Evolutionary conservation across 345 rosid species (phyloP).

Genomic region (Euphorbia pulcherrima): DNA sequence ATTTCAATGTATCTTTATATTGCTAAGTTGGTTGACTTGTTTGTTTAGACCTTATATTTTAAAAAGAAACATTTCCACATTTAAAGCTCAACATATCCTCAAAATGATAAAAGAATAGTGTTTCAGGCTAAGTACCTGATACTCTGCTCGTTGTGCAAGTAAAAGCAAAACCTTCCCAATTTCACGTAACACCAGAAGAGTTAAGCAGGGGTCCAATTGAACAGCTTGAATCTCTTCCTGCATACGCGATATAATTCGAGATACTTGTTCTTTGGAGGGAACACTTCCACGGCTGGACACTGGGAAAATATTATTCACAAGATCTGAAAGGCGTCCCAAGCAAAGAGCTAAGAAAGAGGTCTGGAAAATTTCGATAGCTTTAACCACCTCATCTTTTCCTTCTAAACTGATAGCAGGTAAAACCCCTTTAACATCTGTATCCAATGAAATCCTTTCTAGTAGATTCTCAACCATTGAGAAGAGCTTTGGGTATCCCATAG

Average conservation of each 20-base stretch:
- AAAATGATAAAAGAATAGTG: not conserved
- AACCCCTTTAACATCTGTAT: slow-evolving; percentile 89
- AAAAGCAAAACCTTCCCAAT: slow-evolving; percentile 76
- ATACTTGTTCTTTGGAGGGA: slow-evolving; percentile 85
- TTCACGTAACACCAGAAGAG: slow-evolving; percentile 85
- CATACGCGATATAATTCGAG: slow-evolving; percentile 71
- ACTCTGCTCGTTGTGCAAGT: slow-evolving; percentile 83
- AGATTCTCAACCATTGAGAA: slow-evolving; percentile 75
- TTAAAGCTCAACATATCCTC: too few relatives aligned
- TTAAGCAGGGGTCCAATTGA: slow-evolving; percentile 77
- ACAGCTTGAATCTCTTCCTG: slow-evolving; percentile 95
- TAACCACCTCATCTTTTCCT: slow-evolving; percentile 74
- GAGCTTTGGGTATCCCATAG: slow-evolving; percentile 90
- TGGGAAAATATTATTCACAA: slow-evolving; percentile 79
- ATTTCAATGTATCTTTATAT: too few relatives aligned
- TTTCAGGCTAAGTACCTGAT: slow-evolving; percentile 52
- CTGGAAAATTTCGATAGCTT: slow-evolving; percentile 79
- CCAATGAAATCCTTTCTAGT: slow-evolving; percentile 72
- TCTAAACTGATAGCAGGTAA: slow-evolving; percentile 72
- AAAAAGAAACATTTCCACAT: not conserved
- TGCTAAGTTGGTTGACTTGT: not conserved
- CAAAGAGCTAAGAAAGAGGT: slow-evolving; percentile 77
- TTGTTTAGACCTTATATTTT: not conserved
- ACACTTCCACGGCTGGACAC: slow-evolving; percentile 90
- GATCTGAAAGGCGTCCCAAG: slow-evolving; percentile 80